Base-by-base conservation (phyloP, 495 filamentous ascomycete genomes). In the Hypoxylon intermedium region DNA sequence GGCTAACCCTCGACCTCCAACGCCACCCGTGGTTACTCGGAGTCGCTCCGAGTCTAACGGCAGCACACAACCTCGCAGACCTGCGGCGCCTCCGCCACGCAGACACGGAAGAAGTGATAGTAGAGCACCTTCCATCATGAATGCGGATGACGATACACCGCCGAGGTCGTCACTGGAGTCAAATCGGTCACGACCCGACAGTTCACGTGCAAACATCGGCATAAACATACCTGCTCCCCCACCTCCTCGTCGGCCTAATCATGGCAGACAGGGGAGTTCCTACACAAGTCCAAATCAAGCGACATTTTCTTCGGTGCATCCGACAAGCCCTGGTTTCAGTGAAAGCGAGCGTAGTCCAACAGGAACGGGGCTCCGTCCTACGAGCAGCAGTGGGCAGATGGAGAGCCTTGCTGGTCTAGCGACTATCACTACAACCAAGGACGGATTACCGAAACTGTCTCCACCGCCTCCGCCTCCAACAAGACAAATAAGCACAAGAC, bases 71-170 rank as follows among this genome's bases (percentile, higher is more conserved):
- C 53, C 31, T 53, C 44, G 45, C 33, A 79, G 77, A 52, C 76
- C 81, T 1, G 71, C 70, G 4, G 80, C 81, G 7, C 79, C 80
- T 6, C 81, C 82, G 2, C 77, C 79, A 21, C 73, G 80, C 4
- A 72, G 78, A 30, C 77, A 82, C 31, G 70, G 68, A 6, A 70
- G 74, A 26, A 71, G 64, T 18, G 75, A 80, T 36, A 75, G 71
- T 54, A 75, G 62, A 56, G 54, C 64, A 3, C 67, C 72, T 9
- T 63, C 66, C 5, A 43, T 55, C 4, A 65, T 61, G 40, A 36
- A 74, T 53, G 12, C 68, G 5, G 53, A 69, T 15, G 76, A 78
- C n/a, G 60, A 70, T 26, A 61, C 58, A 12, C 66, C 71, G 11
- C 63, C 70, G 2, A 72, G 77, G 12, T 75, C 77, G 7, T 81